Base-by-base conservation (phyloP, 2,329 filamentous ascomycete genomes). In the Paecilomyces fulvus region DNA sequence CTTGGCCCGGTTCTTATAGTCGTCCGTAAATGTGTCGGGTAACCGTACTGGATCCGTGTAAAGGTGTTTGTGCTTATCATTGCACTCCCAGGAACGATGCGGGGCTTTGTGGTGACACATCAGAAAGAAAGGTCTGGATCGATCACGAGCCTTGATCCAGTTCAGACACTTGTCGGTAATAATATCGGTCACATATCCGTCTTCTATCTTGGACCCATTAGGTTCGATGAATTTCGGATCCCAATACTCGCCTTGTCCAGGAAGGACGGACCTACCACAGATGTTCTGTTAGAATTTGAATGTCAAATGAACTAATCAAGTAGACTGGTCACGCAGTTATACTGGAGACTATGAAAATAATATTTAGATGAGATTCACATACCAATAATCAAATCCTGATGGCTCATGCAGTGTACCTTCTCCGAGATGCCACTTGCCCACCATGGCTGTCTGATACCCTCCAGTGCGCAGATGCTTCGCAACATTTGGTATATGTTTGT, bases 61-160 rank as follows among this genome's bases (percentile, higher is more conserved):
- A 1, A 81, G 64, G 49, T 74, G 43, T 56, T 76, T 77, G 64
- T 82, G 77, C 58, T 78, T 78, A 5, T 70, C 61, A 56, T 81
- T 69, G 54, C 69, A 80, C 60, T 82, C 79, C 79, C 80, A 82
- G 12, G 70, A 74, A 3, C 79, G 71, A 59, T 82, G 80, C 0
- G 80, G 79, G 0, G 80, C 80, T 60, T 82, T 82, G 63, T 82
- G 79, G 59, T 82, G 80, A 61, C 78, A 81, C 79, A 82, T 82
- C 49, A 80, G 61, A 61, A 81, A 82, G 65, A 82, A 82, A 0
- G 79, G 79, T 56, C 69, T 69, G 1, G 55, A 48, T 4, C 57
- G 59, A 46, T 70, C 67, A 7, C 69, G 66, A 20, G 64, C 51
- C 31, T 67, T 62, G 17, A 80, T 73, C 62, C 70, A 80, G 28